These are phyloP conservation scores for Pleurotus cornucopiae DNA, from an alignment of 768 basidiomycete species.

Conservation along the genomic window DNA sequence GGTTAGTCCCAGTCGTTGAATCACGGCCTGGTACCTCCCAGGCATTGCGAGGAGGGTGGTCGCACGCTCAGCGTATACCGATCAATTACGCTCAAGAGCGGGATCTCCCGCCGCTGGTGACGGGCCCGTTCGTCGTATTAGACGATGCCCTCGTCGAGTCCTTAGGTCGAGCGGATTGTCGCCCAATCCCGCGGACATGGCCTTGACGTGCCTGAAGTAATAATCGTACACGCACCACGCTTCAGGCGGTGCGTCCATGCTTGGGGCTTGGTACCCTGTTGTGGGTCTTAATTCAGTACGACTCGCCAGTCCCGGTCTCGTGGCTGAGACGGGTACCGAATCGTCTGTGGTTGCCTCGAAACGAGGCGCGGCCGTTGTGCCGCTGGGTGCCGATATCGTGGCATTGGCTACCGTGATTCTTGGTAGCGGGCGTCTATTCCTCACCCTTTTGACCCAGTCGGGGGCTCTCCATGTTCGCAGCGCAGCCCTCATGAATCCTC, in stretches of 20 bases:
- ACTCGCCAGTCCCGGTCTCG: no score
- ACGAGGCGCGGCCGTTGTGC: no score
- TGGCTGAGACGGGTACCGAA: no score
- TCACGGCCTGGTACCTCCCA: neutral
- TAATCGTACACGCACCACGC: neutral
- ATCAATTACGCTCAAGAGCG: neutral
- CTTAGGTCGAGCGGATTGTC: neutral
- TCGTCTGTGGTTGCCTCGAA: no score
- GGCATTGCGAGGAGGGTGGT: neutral
- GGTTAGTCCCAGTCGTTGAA: neutral
- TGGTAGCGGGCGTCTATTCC: no score
- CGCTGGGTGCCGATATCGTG: no score
- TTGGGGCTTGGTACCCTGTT: neutral
- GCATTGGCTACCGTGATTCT: no score
- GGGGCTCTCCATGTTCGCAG: no score
- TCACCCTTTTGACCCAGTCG: no score
- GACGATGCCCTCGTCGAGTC: neutral
- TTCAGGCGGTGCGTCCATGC: neutral
- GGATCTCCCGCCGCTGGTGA: neutral
- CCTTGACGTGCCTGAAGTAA: neutral
- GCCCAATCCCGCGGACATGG: neutral
- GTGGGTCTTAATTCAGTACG: no score
- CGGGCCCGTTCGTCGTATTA: neutral
- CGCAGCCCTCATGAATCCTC: no score
- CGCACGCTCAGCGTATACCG: neutral